phyloP scores from a whole-genome alignment of 257 asterid genomes.

The Primulina eburnea region DNA sequence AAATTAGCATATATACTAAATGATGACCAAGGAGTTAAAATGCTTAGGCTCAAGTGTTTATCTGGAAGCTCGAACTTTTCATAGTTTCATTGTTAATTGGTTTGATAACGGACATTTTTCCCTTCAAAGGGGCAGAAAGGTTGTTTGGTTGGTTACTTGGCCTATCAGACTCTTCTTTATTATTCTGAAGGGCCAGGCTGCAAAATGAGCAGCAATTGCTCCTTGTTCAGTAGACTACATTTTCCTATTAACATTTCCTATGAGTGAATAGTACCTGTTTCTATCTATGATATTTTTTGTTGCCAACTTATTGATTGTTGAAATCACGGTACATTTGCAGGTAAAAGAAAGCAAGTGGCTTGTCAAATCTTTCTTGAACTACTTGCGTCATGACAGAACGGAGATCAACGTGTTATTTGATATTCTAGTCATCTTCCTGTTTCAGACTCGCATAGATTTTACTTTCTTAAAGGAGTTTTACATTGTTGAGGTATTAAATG shows the following conservation, averaged over 20 bases:
- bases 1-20: background rate
- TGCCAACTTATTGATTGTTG: constrained; percentile 20
- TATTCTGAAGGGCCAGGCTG: background rate
- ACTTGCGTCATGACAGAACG: constrained; percentile 76
- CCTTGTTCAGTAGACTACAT: background rate
- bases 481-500: constrained; percentile 72
- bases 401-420: constrained; percentile 92
- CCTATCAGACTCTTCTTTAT: background rate
- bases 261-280: background rate
- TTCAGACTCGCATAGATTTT: constrained; percentile 89
- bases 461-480: constrained; percentile 98
- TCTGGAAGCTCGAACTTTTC: background rate
- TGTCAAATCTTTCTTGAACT: constrained; percentile 94
- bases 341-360: constrained; percentile 99
- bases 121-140: background rate
- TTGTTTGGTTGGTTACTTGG: background rate
- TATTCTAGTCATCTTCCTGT: constrained; percentile 81
- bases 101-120: background rate
- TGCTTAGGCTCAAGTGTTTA: background rate
- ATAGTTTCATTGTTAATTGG: background rate
- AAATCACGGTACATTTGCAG: constrained; percentile 45
- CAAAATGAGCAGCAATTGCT: background rate
- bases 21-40: background rate
- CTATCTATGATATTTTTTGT: constrained; percentile 4
- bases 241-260: background rate